Evolutionary conservation across 2,329 filamentous ascomycete species (phyloP).

Genomic region (Fusarium bactridioides): DNA sequence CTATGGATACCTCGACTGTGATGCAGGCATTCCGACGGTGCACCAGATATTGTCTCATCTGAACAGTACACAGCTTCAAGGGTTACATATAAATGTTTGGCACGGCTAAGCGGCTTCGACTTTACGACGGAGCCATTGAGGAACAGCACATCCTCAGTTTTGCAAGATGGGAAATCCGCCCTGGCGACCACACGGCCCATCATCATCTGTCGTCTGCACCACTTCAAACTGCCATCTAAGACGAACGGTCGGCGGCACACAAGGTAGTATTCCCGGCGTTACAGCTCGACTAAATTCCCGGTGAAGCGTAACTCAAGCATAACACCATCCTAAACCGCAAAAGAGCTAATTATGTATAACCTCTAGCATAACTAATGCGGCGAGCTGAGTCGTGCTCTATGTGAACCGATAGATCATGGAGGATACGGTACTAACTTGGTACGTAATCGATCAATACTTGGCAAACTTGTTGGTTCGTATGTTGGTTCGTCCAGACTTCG

Average conservation of each 20-base stretch:
- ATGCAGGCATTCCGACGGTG: neutral
- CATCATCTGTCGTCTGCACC: constrained; percentile 1
- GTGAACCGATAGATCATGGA: neutral
- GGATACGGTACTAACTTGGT: neutral
- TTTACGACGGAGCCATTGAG: neutral
- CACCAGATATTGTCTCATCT: neutral
- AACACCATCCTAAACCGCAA: neutral
- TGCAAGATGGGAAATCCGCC: constrained; percentile 1
- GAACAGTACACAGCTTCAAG: neutral
- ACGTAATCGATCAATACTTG: neutral
- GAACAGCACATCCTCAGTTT: neutral
- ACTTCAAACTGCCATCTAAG: neutral
- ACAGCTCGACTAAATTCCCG: constrained; percentile 1
- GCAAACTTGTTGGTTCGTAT: neutral
- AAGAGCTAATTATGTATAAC: neutral
- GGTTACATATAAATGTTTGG: neutral
- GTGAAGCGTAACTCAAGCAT: constrained; percentile 1
- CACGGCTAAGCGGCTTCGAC: constrained; percentile 12
- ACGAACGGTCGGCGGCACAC: neutral
- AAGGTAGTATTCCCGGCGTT: constrained; percentile 17
- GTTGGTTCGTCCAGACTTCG: neutral
- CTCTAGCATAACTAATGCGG: neutral
- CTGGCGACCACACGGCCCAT: constrained; percentile 22
- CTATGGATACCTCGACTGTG: neutral
- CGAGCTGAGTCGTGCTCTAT: neutral